Base-by-base conservation (phyloP, 805 yeast genomes). In the Yarrowia phangngaensis region DNA sequence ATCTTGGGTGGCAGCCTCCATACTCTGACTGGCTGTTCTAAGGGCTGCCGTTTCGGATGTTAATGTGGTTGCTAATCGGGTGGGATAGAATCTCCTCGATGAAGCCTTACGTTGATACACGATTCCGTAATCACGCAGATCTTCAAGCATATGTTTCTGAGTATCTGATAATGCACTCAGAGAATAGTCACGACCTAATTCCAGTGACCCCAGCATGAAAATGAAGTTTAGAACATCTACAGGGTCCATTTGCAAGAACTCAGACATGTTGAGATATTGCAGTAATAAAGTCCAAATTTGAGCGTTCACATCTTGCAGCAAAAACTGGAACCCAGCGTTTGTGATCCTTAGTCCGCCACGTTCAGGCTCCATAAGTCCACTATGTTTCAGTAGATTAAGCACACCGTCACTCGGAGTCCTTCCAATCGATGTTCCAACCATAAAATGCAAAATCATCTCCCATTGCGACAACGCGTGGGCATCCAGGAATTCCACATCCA, bases 171-270 rank as follows among this genome's bases (percentile, higher is more conserved):
- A 65, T 38, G 81, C 78, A 3, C 77, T 68, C 2, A 82, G 74
- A 0, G 87, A 76, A 60, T 92, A 90, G 23, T 87, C 88, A 55
- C 82, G 80, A 1, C 98, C 97, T 19, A 90, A 69, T 60, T 92
- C 97, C 46, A 92, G 70, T 2, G 96, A 84, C 5, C 97, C 97
- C 32, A 92, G 70, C 78, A 90, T 82, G 67, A 92, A 92, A 9
- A 92, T 82, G 64, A 92, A 92, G 64, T 90, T 89, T 35, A 92
- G 71, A 27, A 92, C 95, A 60, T 92, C 98, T 14, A 92, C 97
- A 0, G 95, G 88, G 65, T 92, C 95, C 95, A 89, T 86, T 59
- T 84, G 78, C 45, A 86, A 71, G 20, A 80, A 79, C 59, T 85
- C 90, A 1, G 97, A 78, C 73, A 86, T 75, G 61, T 84, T 82